Conservation (phyloP, 441 rosid genomes). For the Euphorbia celastroides region DNA sequence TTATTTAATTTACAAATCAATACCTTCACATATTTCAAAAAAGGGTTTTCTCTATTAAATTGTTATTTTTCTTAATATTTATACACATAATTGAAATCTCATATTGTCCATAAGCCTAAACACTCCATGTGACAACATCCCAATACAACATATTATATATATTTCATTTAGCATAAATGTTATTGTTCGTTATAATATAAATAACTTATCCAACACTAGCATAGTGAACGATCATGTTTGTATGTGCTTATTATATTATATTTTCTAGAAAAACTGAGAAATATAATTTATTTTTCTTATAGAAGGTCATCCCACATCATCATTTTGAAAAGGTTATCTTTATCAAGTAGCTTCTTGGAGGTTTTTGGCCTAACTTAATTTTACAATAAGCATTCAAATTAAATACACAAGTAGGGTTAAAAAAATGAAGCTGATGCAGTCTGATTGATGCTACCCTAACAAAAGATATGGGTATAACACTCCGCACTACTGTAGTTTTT, state of each 20-base stretch:
- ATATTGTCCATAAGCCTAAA: constrained; percentile 22
- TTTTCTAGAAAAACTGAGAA: not conserved
- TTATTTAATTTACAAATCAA: not conserved
- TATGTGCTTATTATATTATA: not conserved
- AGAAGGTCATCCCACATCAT: constrained; percentile 4
- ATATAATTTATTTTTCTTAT: not conserved
- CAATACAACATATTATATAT: constrained; percentile 17
- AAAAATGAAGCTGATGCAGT: too few relatives aligned
- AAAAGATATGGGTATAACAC: too few relatives aligned
- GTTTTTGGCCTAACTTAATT: not conserved
- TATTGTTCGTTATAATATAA: not conserved
- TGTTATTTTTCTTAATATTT: not conserved
- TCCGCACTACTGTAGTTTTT: too few relatives aligned
- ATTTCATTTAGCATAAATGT: not conserved
- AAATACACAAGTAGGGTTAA: too few relatives aligned
- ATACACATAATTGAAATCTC: too few relatives aligned
- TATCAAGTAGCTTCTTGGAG: not conserved
- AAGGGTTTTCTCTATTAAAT: not conserved
- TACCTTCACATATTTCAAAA: constrained; percentile 16
- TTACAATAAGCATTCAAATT: not conserved
- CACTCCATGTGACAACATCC: constrained; percentile 27
- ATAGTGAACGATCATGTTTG: not conserved
- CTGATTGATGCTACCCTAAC: too few relatives aligned
- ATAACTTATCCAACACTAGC: not conserved
- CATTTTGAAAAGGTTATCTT: not conserved